These are phyloP conservation scores for Sphaerostilbella broomeana DNA, from an alignment of 2,329 filamentous ascomycete genomes.

Conservation along the genomic window DNA sequence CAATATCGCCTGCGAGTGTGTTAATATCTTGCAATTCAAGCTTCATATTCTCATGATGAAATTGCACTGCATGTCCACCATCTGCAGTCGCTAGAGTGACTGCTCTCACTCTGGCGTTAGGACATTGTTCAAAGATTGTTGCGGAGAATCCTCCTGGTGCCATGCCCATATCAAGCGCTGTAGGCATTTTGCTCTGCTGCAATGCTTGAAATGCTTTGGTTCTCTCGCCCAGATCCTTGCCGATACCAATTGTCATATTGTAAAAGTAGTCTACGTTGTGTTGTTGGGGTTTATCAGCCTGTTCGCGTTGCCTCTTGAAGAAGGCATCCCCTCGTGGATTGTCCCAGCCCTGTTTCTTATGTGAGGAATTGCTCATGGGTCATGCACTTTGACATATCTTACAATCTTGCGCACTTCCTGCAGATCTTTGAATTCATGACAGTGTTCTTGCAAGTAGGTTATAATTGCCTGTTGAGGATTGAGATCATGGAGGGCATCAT, in stretches of 20 bases:
- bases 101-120: background rate
- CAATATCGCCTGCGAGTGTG: background rate
- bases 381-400: too few species aligned
- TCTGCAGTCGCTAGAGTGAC: background rate
- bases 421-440: too few species aligned
- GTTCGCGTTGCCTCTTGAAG: background rate
- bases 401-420: too few species aligned
- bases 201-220: background rate
- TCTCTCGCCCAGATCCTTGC: background rate
- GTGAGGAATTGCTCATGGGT: too few species aligned
- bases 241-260: background rate
- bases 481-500: too few species aligned
- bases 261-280: background rate
- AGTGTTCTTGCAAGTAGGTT: too few species aligned
- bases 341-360: slow-evolving; percentile 3
- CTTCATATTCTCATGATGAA: background rate
- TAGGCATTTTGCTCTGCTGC: background rate
- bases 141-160: background rate
- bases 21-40: background rate
- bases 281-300: background rate
- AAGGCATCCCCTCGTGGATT: background rate
- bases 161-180: background rate
- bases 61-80: background rate
- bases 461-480: too few species aligned
- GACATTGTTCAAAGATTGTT: background rate